A percentile compares a stretch with the other conserved stretches of the same genome.
Conservation (phyloP, 805 yeast species). For the Danielozyma ontarioensis region DNA sequence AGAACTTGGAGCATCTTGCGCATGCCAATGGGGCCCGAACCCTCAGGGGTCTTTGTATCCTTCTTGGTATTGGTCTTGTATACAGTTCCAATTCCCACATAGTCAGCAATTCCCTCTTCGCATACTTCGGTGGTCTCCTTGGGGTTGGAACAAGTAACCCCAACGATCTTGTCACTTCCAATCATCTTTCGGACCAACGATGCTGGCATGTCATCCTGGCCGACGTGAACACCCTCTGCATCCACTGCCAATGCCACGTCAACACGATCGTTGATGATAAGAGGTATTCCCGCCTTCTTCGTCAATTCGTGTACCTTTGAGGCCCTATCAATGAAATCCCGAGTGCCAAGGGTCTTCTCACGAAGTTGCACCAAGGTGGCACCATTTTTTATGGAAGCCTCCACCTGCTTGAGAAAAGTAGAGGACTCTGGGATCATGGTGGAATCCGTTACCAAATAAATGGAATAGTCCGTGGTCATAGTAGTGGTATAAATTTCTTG, state of each 20-base stretch:
- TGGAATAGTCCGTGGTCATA: constrained; percentile 48
- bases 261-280: constrained; percentile 79
- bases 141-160: constrained; percentile 64
- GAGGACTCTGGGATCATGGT: constrained; percentile 61
- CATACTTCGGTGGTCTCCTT: constrained; percentile 53
- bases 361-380: constrained; percentile 79
- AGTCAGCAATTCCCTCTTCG: constrained; percentile 54
- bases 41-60: constrained; percentile 43
- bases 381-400: constrained; percentile 61
- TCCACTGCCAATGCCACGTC: constrained; percentile 87
- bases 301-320: constrained; percentile 57
- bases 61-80: constrained; percentile 72
- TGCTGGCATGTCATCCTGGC: constrained; percentile 82
- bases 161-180: constrained; percentile 73
- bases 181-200: constrained; percentile 52
- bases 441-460: constrained; percentile 79
- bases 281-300: constrained; percentile 54
- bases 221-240: constrained; percentile 91
- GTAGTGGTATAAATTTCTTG: not conserved
- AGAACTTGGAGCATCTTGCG: constrained; percentile 48
- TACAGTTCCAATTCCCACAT: constrained; percentile 80
- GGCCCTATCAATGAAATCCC: constrained; percentile 63
- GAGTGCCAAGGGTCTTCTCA: constrained; percentile 69
- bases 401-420: constrained; percentile 51
- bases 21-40: constrained; percentile 62